Conservation (phyloP, 2,329 filamentous ascomycete species). For the Colletotrichum liaoningense region DNA sequence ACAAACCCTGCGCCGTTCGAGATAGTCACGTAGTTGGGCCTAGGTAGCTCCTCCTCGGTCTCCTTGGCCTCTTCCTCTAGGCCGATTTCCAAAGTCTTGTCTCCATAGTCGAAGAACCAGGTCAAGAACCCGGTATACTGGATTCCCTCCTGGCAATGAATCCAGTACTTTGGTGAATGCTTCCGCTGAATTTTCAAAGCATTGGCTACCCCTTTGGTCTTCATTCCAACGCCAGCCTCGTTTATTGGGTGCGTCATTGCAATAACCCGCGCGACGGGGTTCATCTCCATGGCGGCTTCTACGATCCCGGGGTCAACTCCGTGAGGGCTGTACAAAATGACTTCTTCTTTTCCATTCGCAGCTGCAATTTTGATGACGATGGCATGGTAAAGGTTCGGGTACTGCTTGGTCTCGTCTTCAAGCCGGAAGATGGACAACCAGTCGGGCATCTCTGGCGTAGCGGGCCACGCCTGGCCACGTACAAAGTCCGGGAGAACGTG, state of each 20-base stretch:
- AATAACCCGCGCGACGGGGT: background rate
- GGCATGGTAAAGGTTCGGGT: background rate
- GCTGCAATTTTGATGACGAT: background rate
- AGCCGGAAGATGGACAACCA: constrained; percentile 17
- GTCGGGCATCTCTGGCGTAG: background rate
- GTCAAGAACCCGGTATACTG: background rate
- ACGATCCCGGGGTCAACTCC: background rate
- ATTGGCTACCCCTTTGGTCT: background rate
- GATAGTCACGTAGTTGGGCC: background rate
- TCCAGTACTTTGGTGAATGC: background rate
- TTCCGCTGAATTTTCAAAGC: background rate
- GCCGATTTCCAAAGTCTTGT: background rate
- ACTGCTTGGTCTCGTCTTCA: background rate
- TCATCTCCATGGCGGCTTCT: background rate
- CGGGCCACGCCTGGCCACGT: constrained; percentile 7
- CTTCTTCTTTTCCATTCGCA: background rate
- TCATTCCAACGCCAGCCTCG: background rate
- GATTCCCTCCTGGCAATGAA: background rate
- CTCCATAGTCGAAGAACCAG: background rate
- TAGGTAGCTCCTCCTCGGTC: background rate
- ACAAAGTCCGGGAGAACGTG: constrained; percentile 3
- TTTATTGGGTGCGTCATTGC: constrained; percentile 17
- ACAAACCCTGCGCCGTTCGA: background rate
- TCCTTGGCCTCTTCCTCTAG: constrained; percentile 8
- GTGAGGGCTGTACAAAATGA: constrained; percentile 19